Conservation (phyloP, 2,329 filamentous ascomycete genomes). For the Colletotrichum higginsianum region DNA sequence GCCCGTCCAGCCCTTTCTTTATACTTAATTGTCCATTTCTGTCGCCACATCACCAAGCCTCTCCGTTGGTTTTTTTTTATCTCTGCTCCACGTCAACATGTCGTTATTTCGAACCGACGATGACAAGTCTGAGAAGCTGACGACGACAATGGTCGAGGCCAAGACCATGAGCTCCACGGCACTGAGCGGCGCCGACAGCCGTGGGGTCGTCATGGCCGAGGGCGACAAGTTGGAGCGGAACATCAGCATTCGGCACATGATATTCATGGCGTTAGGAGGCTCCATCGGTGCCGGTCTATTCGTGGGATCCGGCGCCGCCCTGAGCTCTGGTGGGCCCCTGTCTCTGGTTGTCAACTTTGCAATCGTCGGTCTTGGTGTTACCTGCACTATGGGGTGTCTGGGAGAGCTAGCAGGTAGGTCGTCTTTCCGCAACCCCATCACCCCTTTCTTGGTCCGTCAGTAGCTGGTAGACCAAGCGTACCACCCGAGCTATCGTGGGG, state of each 20-base stretch:
- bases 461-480: too few relatives aligned
- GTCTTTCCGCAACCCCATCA: slow-evolving; percentile 43
- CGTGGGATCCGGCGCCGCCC: slow-evolving; percentile 51
- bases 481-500: neutral
- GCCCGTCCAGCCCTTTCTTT: neutral
- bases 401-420: slow-evolving; percentile 48
- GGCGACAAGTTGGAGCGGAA: slow-evolving; percentile 44
- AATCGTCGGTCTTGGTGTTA: slow-evolving; percentile 52
- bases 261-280: slow-evolving; percentile 53
- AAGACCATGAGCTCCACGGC: neutral
- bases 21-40: neutral
- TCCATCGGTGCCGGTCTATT: slow-evolving; percentile 56
- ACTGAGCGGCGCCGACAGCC: slow-evolving; percentile 6
- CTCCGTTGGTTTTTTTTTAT: too few relatives aligned
- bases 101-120: neutral
- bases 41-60: neutral
- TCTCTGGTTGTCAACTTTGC: slow-evolving; percentile 52
- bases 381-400: slow-evolving; percentile 49
- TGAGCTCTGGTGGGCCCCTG: slow-evolving; percentile 51
- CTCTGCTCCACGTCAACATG: neutral
- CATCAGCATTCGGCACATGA: slow-evolving; percentile 54
- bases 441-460: neutral
- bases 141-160: slow-evolving; percentile 2
- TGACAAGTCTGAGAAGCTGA: neutral
- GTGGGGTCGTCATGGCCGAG: slow-evolving; percentile 4